Percentiles rank a stretch among this genome's conserved stretches.
Conservation (phyloP, 257 asterid species). For the Penstemon barbatus region DNA sequence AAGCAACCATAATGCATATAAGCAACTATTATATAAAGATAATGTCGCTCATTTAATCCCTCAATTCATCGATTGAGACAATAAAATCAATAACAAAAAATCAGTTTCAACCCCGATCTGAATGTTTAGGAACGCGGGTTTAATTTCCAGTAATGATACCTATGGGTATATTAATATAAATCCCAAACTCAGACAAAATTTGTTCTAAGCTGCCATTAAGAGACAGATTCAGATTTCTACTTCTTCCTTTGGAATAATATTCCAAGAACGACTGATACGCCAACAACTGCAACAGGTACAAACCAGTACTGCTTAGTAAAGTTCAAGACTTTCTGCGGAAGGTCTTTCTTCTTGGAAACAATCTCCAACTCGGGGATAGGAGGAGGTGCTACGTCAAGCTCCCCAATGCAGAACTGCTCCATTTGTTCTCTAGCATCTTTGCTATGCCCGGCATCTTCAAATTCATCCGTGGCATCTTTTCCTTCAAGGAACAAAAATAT, state of each 20-base stretch:
- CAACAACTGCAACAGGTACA: slow-evolving; percentile 54
- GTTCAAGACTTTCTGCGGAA: slow-evolving; percentile 41
- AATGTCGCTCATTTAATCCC: neutral
- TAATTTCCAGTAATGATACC: slow-evolving; percentile 14
- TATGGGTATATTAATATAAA: slow-evolving; percentile 8
- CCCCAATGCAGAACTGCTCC: slow-evolving; percentile 85
- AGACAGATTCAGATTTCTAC: slow-evolving; percentile 29
- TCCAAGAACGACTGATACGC: slow-evolving; percentile 56
- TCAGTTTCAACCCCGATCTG: slow-evolving; percentile 16
- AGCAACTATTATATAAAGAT: too few relatives aligned
- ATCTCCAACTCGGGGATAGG: slow-evolving; percentile 61
- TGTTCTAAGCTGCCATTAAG: slow-evolving; percentile 9
- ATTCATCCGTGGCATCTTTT: slow-evolving; percentile 89
- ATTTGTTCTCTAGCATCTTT: slow-evolving; percentile 71
- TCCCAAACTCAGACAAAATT: neutral
- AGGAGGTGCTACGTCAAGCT: slow-evolving; percentile 55
- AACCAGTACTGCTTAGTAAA: slow-evolving; percentile 69
- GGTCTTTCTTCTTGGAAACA: slow-evolving; percentile 40
- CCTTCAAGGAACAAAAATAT: slow-evolving; percentile 39
- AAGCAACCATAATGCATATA: neutral
- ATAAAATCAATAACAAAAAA: slow-evolving; percentile 5
- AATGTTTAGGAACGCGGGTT: slow-evolving; percentile 21
- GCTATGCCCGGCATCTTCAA: slow-evolving; percentile 98
- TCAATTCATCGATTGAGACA: slow-evolving; percentile 3
- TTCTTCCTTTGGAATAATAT: slow-evolving; percentile 58